These are phyloP conservation scores for Lentinus polychrous DNA, from an alignment of 1,284 basidiomycete genomes.

Conservation along the genomic window DNA sequence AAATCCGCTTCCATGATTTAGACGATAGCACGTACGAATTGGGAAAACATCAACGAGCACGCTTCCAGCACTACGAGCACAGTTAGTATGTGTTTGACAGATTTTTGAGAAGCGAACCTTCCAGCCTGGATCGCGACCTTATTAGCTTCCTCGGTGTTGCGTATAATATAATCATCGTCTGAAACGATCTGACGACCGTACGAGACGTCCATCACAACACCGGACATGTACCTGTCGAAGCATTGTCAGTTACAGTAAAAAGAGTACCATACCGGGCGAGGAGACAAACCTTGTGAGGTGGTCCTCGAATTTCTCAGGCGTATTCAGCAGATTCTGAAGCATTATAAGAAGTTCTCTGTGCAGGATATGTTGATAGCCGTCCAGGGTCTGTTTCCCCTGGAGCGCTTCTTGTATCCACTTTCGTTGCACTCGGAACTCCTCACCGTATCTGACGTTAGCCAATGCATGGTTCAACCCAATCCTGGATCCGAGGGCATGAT, in stretches of 20 bases:
- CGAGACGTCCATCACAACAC: constrained; percentile 19
- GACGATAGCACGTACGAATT: constrained; percentile 11
- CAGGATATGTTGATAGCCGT: constrained; percentile 13
- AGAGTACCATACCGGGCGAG: no score
- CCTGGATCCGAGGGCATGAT: constrained; percentile 6
- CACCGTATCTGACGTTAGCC: constrained; percentile 16
- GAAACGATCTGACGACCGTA: constrained; percentile 18
- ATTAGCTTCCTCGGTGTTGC: constrained; percentile 14
- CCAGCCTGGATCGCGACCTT: constrained; percentile 14
- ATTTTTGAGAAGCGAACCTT: background rate
- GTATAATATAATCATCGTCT: constrained; percentile 17
- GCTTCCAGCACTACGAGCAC: constrained; percentile 10
- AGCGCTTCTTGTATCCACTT: constrained; percentile 18
- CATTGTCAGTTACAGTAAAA: background rate
- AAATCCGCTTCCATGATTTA: background rate
- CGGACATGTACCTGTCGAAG: constrained; percentile 12
- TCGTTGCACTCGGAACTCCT: constrained; percentile 19
- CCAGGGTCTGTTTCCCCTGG: constrained; percentile 11
- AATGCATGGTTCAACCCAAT: constrained; percentile 18
- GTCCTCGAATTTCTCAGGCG: constrained; percentile 13
- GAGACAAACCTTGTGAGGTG: constrained; percentile 11
- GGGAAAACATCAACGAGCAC: constrained; percentile 19
- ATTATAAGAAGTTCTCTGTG: constrained; percentile 11
- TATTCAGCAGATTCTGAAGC: constrained; percentile 11
- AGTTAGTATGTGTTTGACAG: background rate